Conservation (phyloP, 768 basidiomycete genomes). For the Termitomyces sp. region DNA sequence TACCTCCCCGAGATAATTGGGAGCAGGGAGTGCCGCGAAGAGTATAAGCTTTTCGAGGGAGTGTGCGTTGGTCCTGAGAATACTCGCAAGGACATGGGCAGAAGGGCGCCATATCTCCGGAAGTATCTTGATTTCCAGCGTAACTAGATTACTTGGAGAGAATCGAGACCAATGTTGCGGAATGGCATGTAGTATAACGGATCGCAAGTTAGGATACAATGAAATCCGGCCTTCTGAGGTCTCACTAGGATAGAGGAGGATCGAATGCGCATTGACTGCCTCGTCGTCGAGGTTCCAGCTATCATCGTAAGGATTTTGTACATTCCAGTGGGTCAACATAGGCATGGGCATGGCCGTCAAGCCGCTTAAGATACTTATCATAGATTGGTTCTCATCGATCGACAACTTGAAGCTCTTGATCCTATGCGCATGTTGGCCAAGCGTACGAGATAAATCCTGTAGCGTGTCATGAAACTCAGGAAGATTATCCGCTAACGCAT, state of each 20-base stretch:
- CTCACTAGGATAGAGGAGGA: neutral
- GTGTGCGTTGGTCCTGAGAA: constrained; percentile 8
- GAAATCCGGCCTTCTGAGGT: neutral
- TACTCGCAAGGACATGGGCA: neutral
- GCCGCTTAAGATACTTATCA: neutral
- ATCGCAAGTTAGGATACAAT: neutral
- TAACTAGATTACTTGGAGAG: constrained; percentile 1
- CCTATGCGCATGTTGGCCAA: neutral
- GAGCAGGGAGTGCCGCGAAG: neutral
- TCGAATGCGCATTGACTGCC: neutral
- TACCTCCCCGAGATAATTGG: neutral
- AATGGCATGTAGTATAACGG: neutral
- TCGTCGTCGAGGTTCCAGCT: neutral
- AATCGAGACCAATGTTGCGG: constrained; percentile 4
- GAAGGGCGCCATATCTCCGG: neutral
- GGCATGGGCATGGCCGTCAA: neutral
- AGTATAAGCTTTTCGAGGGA: constrained; percentile 4
- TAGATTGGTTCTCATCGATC: constrained; percentile 6
- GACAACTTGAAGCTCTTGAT: constrained; percentile 1
- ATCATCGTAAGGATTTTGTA: neutral
- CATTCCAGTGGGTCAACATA: neutral
- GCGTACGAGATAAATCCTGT: neutral
- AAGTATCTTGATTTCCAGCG: constrained; percentile 3
- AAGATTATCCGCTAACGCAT: neutral
- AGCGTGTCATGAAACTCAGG: neutral